These are phyloP conservation scores for Coemansia sp. DNA, from an alignment of 192 early-diverging fungal species.

Conservation along the genomic window DNA sequence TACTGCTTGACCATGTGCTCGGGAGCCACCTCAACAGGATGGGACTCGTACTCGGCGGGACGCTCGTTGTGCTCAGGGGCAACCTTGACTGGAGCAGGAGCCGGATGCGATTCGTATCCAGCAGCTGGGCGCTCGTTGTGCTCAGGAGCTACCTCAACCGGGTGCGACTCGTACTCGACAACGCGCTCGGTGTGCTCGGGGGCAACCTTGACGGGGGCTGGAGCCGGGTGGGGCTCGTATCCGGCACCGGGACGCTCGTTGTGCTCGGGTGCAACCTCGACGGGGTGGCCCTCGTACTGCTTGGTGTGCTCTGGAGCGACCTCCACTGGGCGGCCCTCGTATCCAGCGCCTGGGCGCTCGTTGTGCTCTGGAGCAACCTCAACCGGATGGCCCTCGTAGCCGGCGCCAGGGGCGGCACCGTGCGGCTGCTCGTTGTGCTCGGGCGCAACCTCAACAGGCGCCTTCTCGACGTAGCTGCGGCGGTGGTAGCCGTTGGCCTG, in stretches of 20 bases:
- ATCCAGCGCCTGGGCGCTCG: neutral
- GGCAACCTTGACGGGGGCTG: neutral
- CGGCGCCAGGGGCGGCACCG: constrained; percentile 6
- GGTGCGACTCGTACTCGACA: neutral
- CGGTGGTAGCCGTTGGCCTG: constrained; percentile 20
- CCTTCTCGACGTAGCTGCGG: constrained; percentile 27
- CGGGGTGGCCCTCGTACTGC: constrained; percentile 4
- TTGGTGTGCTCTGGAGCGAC: constrained; percentile 10
- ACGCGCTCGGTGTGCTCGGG: constrained; percentile 9
- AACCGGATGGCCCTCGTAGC: constrained; percentile 9
- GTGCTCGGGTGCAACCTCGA: constrained; percentile 11
- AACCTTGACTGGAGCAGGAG: neutral
- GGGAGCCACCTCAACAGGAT: constrained; percentile 8
- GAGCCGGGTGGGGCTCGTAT: neutral
- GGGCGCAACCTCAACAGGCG: neutral
- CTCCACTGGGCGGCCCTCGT: constrained; percentile 2
- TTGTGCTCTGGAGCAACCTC: constrained; percentile 7
- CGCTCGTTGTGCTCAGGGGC: constrained; percentile 9
- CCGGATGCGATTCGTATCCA: neutral
- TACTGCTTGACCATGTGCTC: too few species aligned
- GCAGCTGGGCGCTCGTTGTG: constrained; percentile 12
- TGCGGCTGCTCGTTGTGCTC: constrained; percentile 9
- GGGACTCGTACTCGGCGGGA: neutral
- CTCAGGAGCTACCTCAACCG: constrained; percentile 12
- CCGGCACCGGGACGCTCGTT: neutral